These are phyloP conservation scores for Sutorius australiensis DNA, from an alignment of 768 basidiomycete species.

Conservation along the genomic window DNA sequence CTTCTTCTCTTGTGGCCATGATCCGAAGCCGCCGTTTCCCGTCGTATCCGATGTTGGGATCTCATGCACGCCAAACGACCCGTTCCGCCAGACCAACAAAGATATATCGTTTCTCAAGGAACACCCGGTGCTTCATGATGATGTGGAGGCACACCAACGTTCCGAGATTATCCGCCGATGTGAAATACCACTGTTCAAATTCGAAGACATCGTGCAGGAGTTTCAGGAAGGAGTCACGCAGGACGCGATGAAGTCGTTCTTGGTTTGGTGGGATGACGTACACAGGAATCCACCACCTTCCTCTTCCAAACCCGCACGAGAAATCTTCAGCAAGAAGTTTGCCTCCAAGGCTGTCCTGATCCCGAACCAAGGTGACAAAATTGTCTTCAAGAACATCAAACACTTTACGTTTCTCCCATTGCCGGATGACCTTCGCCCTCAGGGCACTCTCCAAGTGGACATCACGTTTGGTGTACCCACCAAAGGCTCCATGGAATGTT, in stretches of 20 bases:
- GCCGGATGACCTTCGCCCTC: constrained; percentile 70
- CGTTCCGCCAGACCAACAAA: constrained; percentile 6
- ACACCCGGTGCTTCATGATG: constrained; percentile 4
- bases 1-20: constrained; percentile 10
- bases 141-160: not conserved
- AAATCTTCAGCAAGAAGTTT: constrained; percentile 32
- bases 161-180: constrained; percentile 8
- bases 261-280: constrained; percentile 10
- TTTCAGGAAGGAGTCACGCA: constrained; percentile 9
- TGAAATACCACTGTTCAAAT: constrained; percentile 5
- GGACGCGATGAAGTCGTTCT: constrained; percentile 8
- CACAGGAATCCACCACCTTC: not conserved
- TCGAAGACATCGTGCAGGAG: constrained; percentile 8
- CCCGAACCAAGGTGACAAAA: not conserved
- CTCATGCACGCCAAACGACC: not conserved
- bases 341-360: constrained; percentile 37
- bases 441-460: constrained; percentile 61
- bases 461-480: constrained; percentile 56
- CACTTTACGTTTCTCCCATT: constrained; percentile 58
- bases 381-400: constrained; percentile 56
- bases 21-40: constrained; percentile 6
- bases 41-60: constrained; percentile 14
- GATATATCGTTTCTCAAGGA: constrained; percentile 7
- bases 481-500: constrained; percentile 37
- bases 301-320: not conserved